Percentiles rank a stretch among this genome's conserved stretches.
Conservation (phyloP, 495 filamentous ascomycete species). For the Penicillium crystallinum region DNA sequence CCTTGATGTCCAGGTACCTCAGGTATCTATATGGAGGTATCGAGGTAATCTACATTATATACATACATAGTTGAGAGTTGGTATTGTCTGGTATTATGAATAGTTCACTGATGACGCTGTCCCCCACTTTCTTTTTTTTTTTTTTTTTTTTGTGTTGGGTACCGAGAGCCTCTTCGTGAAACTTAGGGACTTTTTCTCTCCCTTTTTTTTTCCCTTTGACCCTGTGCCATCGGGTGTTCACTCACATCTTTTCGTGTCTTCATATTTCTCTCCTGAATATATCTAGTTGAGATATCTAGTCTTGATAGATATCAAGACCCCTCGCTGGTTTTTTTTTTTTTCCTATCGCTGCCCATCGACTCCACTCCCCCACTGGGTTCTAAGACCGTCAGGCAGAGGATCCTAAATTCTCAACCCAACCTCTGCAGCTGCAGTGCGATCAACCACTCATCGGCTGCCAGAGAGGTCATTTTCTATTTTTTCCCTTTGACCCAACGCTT, state of each 20-base stretch:
- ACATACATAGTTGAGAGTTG: no score
- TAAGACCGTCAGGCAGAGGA: constrained; percentile 24
- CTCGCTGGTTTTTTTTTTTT: background rate
- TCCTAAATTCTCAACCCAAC: constrained; percentile 15
- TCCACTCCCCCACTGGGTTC: constrained; percentile 25
- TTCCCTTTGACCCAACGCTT: constrained; percentile 17
- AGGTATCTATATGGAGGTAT: no score
- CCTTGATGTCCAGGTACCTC: no score
- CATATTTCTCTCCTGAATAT: constrained; percentile 8
- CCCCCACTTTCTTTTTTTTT: constrained; percentile 12
- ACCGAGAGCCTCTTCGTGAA: constrained; percentile 25
- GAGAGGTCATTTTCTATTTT: constrained; percentile 4
- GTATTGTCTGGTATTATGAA: no score
- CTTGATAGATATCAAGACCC: background rate
- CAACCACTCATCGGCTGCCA: constrained; percentile 19
- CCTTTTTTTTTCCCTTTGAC: constrained; percentile 5
- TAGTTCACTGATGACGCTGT: constrained; percentile 5
- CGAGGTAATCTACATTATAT: no score
- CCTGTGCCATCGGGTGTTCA: constrained; percentile 4
- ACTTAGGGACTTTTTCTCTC: constrained; percentile 7
- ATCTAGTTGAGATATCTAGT: constrained; percentile 1
- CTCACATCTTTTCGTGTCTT: constrained; percentile 3
- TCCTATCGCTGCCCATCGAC: constrained; percentile 22
- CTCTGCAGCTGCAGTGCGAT: constrained; percentile 21
- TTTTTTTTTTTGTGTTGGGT: constrained; percentile 15